These are phyloP conservation scores for Blepharisma undulans DNA, from an alignment of 169 alveolate species.

Conservation along the genomic window DNA sequence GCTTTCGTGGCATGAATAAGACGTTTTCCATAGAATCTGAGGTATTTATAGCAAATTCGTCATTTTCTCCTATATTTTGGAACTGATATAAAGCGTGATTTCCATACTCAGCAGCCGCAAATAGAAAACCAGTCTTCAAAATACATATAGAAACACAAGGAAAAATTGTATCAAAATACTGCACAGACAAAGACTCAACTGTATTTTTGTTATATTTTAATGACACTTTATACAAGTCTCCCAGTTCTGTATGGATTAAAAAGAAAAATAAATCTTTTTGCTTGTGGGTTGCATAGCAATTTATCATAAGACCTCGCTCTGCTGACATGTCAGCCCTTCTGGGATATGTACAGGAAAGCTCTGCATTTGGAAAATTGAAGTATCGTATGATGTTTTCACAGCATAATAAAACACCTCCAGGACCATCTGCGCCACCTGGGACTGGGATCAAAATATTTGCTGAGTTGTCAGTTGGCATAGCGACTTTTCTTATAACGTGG, in stretches of 20 bases:
- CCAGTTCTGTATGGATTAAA: slow-evolving; percentile 93
- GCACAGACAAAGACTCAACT: slow-evolving; percentile 59
- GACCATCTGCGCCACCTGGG: slow-evolving; percentile 96
- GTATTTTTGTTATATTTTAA: slow-evolving; percentile 47
- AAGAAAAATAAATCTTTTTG: slow-evolving; percentile 93
- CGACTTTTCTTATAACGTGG: slow-evolving; percentile 94
- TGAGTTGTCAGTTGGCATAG: slow-evolving; percentile 82
- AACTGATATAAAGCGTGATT: slow-evolving; percentile 91
- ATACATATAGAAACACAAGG: slow-evolving; percentile 92
- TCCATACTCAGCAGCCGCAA: slow-evolving; percentile 97
- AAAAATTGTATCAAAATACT: slow-evolving; percentile 97
- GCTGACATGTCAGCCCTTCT: slow-evolving; percentile 91
- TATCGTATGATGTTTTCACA: slow-evolving; percentile 95
- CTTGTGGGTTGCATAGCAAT: slow-evolving; percentile 90
- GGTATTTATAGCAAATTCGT: slow-evolving; percentile 86
- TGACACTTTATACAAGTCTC: slow-evolving; percentile 92
- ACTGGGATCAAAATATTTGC: slow-evolving; percentile 93
- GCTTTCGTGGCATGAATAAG: slow-evolving; percentile 91
- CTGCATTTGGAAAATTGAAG: slow-evolving; percentile 91
- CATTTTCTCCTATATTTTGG: slow-evolving; percentile 79
- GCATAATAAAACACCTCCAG: slow-evolving; percentile 97
- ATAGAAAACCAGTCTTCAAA: slow-evolving; percentile 93
- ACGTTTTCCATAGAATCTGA: slow-evolving; percentile 86
- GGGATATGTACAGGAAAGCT: slow-evolving; percentile 92
- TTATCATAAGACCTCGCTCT: slow-evolving; percentile 87